phyloP scores from a whole-genome alignment of 495 filamentous ascomycete species.

The Aspergillus sclerotiicarbonarius region DNA sequence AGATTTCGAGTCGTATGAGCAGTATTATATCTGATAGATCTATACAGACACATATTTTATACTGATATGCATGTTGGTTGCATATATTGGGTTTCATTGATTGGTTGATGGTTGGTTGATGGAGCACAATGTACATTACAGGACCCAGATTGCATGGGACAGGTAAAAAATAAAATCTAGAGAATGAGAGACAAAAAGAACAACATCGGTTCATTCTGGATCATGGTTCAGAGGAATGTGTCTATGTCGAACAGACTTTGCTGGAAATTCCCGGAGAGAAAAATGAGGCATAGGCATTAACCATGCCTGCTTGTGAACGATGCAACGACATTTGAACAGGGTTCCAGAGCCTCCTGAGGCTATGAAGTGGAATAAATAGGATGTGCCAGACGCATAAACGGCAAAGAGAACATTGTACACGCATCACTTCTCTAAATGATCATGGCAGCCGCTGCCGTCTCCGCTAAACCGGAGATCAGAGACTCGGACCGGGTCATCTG shows the following conservation, averaged over 20 bases:
- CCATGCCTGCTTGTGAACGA: neutral
- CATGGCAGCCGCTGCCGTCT: constrained; percentile 12
- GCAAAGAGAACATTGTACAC: neutral
- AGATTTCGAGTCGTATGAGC: neutral
- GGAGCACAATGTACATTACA: neutral
- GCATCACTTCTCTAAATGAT: neutral
- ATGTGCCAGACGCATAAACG: neutral
- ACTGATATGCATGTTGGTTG: neutral
- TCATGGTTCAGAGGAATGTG: neutral
- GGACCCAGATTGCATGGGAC: neutral
- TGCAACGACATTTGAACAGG: neutral
- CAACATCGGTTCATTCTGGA: neutral
- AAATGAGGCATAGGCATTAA: no score
- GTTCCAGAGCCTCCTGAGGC: neutral
- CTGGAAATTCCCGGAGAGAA: neutral
- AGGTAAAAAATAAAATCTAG: neutral
- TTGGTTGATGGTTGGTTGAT: no score
- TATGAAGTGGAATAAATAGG: neutral
- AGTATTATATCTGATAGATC: neutral
- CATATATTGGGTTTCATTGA: neutral
- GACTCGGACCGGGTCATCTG: constrained; percentile 28
- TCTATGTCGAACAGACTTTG: neutral
- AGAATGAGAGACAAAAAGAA: neutral
- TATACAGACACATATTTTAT: neutral
- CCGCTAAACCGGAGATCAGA: constrained; percentile 22